Evolutionary conservation across 331 rosid species (phyloP).

Genomic region (Pyrus hybrid): DNA sequence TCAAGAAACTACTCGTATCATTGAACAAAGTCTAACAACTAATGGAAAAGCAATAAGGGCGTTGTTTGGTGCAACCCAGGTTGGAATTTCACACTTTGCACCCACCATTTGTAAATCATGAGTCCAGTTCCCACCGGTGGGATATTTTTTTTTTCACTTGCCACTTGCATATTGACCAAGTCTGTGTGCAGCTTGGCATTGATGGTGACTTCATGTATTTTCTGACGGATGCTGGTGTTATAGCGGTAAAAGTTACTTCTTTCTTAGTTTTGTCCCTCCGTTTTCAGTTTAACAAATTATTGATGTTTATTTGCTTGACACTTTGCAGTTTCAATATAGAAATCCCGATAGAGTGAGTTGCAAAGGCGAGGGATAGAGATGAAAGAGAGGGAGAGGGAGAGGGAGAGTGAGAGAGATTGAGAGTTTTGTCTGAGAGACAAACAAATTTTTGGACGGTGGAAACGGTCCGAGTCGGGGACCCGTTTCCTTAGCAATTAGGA

Average conservation of each 20-base stretch:
- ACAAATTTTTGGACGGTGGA: no score
- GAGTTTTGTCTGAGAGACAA: no score
- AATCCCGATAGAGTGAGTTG: conserved; percentile 49
- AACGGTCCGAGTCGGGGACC: no score
- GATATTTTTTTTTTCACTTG: not conserved
- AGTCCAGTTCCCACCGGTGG: not conserved
- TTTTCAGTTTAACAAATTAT: not conserved
- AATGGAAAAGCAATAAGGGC: conserved; percentile 45
- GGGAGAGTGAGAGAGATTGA: no score
- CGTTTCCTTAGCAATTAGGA: no score
- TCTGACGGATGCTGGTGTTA: conserved; percentile 75
- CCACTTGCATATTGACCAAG: not conserved
- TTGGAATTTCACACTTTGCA: conserved; percentile 17
- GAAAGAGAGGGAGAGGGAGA: no score
- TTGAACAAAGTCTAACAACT: conserved; percentile 52
- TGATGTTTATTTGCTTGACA: conserved; percentile 10
- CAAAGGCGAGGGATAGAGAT: no score
- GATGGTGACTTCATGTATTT: conserved; percentile 89
- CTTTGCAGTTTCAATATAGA: conserved; percentile 83
- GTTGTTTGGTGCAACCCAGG: conserved; percentile 71
- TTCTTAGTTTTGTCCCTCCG: no score
- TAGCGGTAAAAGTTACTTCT: conserved; percentile 22
- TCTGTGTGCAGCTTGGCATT: conserved; percentile 54
- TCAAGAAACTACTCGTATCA: conserved; percentile 12
- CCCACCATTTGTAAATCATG: conserved; percentile 4